These are phyloP conservation scores for Dichomitus squalens DNA, from an alignment of 1,284 basidiomycete genomes.

Conservation along the genomic window DNA sequence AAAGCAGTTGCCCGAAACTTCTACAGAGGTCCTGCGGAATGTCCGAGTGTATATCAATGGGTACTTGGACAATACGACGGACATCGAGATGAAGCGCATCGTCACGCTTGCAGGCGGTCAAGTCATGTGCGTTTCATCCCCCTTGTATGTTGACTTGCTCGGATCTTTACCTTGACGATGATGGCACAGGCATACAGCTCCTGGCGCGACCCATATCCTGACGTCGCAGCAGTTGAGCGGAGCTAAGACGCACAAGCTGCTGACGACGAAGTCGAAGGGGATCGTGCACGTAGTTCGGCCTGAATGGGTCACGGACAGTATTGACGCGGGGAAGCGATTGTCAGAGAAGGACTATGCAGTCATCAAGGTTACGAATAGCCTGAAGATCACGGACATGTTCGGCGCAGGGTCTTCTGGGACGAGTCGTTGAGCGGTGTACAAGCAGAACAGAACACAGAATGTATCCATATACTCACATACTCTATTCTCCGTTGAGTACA, in stretches of 20 bases:
- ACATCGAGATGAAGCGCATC: conserved; percentile 71
- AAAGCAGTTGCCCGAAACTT: conserved; percentile 40
- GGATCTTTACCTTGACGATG: not conserved
- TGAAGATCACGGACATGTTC: conserved; percentile 30
- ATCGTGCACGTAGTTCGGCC: conserved; percentile 63
- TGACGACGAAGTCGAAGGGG: conserved; percentile 49
- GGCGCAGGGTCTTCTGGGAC: conserved; percentile 17
- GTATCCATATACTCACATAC: not conserved
- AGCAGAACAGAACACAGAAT: not conserved
- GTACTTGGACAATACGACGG: conserved; percentile 67
- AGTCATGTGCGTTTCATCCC: conserved; percentile 42
- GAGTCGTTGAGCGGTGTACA: not conserved
- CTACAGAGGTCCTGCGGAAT: conserved; percentile 40
- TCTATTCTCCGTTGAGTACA: not conserved
- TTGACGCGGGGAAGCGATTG: conserved; percentile 54
- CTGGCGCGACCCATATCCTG: conserved; percentile 70
- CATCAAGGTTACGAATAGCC: conserved; percentile 40
- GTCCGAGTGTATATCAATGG: conserved; percentile 64
- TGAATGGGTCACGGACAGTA: conserved; percentile 72
- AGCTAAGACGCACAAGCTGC: conserved; percentile 62
- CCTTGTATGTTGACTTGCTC: not conserved
- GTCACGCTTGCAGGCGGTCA: conserved; percentile 59
- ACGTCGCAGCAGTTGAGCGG: conserved; percentile 69
- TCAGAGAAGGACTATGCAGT: conserved; percentile 59
- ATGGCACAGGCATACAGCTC: conserved; percentile 47